A percentile compares a stretch with the other conserved stretches of the same genome.
These are phyloP conservation scores for Colletotrichum spaethianum DNA, from an alignment of 2,329 filamentous ascomycete species.

Conservation along the genomic window DNA sequence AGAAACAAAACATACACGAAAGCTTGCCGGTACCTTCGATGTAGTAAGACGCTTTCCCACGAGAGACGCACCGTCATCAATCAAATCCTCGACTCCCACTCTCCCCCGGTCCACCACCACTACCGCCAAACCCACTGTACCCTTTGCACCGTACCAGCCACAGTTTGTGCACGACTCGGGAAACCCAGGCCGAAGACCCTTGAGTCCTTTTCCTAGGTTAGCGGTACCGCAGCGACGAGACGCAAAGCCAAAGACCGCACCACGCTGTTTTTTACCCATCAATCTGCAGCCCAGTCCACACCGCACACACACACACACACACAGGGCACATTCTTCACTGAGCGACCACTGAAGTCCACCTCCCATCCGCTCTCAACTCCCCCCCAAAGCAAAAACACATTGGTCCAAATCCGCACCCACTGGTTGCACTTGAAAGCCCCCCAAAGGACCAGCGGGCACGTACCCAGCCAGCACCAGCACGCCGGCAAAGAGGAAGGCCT, in stretches of 20 bases:
- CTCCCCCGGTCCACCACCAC: not conserved
- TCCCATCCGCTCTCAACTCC: slow-evolving; percentile 6
- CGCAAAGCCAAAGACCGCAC: slow-evolving; percentile 25
- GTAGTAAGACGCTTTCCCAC: slow-evolving; percentile 18
- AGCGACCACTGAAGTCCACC: slow-evolving; percentile 19
- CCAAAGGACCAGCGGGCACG: slow-evolving; percentile 32
- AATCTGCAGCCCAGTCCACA: slow-evolving; percentile 1
- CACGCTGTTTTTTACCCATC: slow-evolving; percentile 21
- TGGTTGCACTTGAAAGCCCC: slow-evolving; percentile 38
- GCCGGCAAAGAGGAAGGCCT: slow-evolving; percentile 32
- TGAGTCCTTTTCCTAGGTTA: slow-evolving; percentile 22
- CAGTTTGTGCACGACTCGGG: slow-evolving; percentile 38
- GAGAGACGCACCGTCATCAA: slow-evolving; percentile 8
- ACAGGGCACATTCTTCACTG: slow-evolving; percentile 31
- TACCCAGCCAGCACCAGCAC: slow-evolving; percentile 30
- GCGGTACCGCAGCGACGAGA: slow-evolving; percentile 32
- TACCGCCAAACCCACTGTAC: slow-evolving; percentile 1
- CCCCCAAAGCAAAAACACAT: slow-evolving; percentile 19
- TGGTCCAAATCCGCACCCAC: slow-evolving; percentile 18
- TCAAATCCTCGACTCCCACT: slow-evolving; percentile 15
- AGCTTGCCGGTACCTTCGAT: slow-evolving; percentile 12
- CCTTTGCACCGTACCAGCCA: slow-evolving; percentile 21
- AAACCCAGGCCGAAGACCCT: slow-evolving; percentile 33
- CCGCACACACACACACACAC: slow-evolving; percentile 11
- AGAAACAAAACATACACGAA: not conserved